A percentile compares a stretch with the other conserved stretches of the same genome.
Evolutionary conservation across 805 yeast species (phyloP).

Genomic region (Huiozyma sinensis): DNA sequence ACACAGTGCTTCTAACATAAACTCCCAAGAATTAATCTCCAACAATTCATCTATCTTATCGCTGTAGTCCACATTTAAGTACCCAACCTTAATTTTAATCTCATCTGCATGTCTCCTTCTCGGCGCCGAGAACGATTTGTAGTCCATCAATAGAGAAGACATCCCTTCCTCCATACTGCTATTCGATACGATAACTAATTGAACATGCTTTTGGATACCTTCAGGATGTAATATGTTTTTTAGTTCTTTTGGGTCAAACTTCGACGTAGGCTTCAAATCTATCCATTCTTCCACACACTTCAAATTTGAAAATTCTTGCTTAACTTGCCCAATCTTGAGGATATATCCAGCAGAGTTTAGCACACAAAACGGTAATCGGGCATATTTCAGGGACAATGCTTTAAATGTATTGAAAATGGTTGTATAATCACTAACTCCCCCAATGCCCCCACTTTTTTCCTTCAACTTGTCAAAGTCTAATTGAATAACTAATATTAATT

Average conservation of each 20-base stretch:
- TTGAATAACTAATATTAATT: slow-evolving; percentile 22
- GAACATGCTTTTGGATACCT: slow-evolving; percentile 6
- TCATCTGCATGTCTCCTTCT: slow-evolving; percentile 19
- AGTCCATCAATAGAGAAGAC: slow-evolving; percentile 20
- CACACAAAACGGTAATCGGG: slow-evolving; percentile 11
- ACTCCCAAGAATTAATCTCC: slow-evolving; percentile 23
- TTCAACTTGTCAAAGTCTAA: slow-evolving; percentile 12
- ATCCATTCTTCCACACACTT: not conserved
- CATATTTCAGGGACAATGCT: slow-evolving; percentile 15
- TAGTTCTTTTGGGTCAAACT: slow-evolving; percentile 14
- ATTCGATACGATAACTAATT: slow-evolving; percentile 20
- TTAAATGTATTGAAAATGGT: slow-evolving; percentile 16
- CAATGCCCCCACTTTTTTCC: not conserved
- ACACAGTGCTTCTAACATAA: slow-evolving; percentile 22
- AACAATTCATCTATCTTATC: slow-evolving; percentile 21
- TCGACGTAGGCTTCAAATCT: not conserved
- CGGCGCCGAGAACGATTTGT: slow-evolving; percentile 8
- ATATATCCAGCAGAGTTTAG: slow-evolving; percentile 15
- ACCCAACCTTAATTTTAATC: slow-evolving; percentile 26
- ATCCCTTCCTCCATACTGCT: slow-evolving; percentile 15
- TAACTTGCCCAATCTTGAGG: slow-evolving; percentile 3
- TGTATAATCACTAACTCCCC: not conserved
- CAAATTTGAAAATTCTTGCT: not conserved
- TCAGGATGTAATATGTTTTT: slow-evolving; percentile 7
- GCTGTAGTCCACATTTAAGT: slow-evolving; percentile 23